phyloP scores from a whole-genome alignment of 2,329 filamentous ascomycete genomes.

The Hypoxylon sp. region DNA sequence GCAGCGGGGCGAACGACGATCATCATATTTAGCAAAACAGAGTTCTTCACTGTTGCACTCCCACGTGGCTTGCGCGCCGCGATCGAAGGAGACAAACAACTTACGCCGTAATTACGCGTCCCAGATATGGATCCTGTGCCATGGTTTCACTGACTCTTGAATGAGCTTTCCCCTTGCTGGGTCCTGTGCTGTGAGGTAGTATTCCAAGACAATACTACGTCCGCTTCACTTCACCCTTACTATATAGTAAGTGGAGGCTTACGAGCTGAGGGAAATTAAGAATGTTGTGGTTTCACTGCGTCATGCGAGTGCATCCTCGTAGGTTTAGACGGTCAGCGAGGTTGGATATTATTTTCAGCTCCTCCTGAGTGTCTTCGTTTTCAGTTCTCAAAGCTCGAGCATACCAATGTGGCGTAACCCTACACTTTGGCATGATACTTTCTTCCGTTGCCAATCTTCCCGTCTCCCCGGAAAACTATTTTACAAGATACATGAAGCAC shows the following conservation, averaged over 20 bases:
- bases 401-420: conserved; percentile 13
- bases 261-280: conserved; percentile 18
- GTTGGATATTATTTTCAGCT: conserved; percentile 1
- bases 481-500: conserved; percentile 4
- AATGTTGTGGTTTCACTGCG: conserved; percentile 9
- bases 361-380: conserved; percentile 9
- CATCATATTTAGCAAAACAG: conserved; percentile 31
- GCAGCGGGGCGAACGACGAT: conserved; percentile 28
- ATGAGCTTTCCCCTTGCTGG: conserved; percentile 4
- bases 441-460: conserved; percentile 12
- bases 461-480: neutral
- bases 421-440: conserved; percentile 20
- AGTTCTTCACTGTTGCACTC: conserved; percentile 2
- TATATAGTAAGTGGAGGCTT: conserved; percentile 8
- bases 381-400: neutral
- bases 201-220: conserved; percentile 1
- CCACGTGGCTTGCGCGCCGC: conserved; percentile 19
- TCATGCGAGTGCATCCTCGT: conserved; percentile 9
- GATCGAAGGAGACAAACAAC: conserved; percentile 13
- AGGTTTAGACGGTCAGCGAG: neutral
- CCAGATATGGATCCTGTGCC: conserved; percentile 39
- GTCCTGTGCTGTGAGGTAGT: neutral
- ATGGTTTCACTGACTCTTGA: conserved; percentile 13
- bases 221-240: conserved; percentile 3
- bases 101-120: conserved; percentile 43